Evolutionary conservation across 768 basidiomycete species (phyloP), one percentile per base, ranked within the genome.

Genomic region (Hortiboletus campestris): DNA sequence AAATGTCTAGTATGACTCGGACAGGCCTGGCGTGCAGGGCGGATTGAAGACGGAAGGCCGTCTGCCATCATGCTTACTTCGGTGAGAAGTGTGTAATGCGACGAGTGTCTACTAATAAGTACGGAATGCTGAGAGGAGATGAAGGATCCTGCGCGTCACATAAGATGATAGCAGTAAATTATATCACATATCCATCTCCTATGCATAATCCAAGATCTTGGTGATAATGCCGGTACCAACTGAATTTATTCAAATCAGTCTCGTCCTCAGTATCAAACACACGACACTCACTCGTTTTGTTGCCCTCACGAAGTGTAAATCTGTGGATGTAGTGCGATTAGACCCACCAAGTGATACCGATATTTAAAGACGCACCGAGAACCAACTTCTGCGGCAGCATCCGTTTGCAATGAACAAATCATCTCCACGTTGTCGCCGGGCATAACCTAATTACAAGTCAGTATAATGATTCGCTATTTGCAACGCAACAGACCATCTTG

Each of bases 391-490:
- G 90, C 82, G 22, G 94, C 94, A 58, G 97, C 86, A 67, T 95
- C 92, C 64, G 86, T 85, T 25, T 87, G 80, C 36, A 98, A 81
- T 28, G 82, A 77, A 69, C 91, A 92, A 51, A 91, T 79, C 79
- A 98, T 86, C 75, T 97, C 94, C 51, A 98, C 87, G 66, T 96
- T 96, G 77, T 98, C 96, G 58, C 96, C 96, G 46, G 96, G 96
- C 92, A 97, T 95, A 63, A 98, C 86, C 86, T 90, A 63, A 43
- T 57, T 29, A 25, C 45, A 51, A 50, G 45, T 58, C 29, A 31
- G 45, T 28, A 60, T 19, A 9, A 42, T 14, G 16, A 2, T 49
- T 52, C 11, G 41, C 1, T 17, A 40, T 52, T 6, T 55, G 43
- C 19, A 22, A 56, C 11, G 29, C 28, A 28, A 65, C 75, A 25